Conservation (phyloP, 768 basidiomycete species). For the Pisolithus marmoratus region DNA sequence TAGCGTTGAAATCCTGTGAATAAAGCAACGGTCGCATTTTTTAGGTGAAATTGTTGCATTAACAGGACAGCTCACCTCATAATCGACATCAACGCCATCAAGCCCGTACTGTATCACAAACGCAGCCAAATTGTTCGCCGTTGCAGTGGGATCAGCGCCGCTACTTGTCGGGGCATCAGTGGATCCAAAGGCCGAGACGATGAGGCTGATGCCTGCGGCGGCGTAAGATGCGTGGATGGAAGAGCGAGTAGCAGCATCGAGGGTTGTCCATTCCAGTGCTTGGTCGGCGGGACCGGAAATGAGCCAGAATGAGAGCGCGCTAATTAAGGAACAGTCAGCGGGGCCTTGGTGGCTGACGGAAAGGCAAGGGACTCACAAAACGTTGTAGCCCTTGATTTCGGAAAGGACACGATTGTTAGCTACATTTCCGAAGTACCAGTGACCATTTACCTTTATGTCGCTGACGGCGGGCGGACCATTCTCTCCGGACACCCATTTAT, state of each 20-base stretch:
- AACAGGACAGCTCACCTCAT: constrained; percentile 38
- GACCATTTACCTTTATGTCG: constrained; percentile 24
- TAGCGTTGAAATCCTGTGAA: constrained; percentile 54
- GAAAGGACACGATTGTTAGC: neutral
- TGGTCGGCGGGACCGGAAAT: constrained; percentile 54
- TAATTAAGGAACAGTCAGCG: constrained; percentile 10
- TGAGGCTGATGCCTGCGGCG: constrained; percentile 53
- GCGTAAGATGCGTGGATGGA: constrained; percentile 47
- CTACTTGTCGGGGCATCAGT: constrained; percentile 50
- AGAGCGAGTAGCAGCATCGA: constrained; percentile 41
- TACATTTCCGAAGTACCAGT: neutral
- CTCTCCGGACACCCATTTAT: constrained; percentile 32
- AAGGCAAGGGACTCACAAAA: constrained; percentile 38
- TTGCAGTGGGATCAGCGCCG: constrained; percentile 53
- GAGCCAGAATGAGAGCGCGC: constrained; percentile 50
- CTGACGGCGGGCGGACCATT: constrained; percentile 33
- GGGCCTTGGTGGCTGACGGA: neutral
- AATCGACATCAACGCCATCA: constrained; percentile 74
- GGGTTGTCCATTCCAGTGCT: constrained; percentile 48
- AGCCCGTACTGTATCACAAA: constrained; percentile 57
- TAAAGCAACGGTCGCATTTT: neutral
- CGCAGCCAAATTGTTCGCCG: constrained; percentile 59
- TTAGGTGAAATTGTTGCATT: neutral
- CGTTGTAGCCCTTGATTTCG: constrained; percentile 45
- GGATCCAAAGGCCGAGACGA: constrained; percentile 59